A percentile compares a stretch with the other conserved stretches of the same genome.
phyloP scores from a whole-genome alignment of 345 rosid genomes.

The Eucalyptus melliodora region DNA sequence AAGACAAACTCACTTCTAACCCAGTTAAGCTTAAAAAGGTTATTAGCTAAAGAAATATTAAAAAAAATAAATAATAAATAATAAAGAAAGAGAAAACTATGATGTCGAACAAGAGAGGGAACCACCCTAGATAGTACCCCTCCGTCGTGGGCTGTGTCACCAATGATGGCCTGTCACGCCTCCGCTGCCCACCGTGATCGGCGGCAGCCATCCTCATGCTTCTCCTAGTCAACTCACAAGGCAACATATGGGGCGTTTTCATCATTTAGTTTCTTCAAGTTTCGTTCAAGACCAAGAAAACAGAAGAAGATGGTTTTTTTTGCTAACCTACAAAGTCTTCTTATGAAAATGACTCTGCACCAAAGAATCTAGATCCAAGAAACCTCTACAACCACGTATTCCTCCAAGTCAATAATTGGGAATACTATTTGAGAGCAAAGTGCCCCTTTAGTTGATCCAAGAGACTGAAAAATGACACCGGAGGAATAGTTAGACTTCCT shows the following conservation, averaged over 20 bases:
- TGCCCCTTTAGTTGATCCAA: too few relatives aligned
- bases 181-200: not conserved
- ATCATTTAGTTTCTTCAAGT: not conserved
- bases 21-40: not conserved
- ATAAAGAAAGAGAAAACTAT: not conserved
- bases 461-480: too few relatives aligned
- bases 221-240: not conserved
- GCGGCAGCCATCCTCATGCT: not conserved
- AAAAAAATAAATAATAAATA: too few relatives aligned
- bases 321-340: too few relatives aligned
- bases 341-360: not conserved
- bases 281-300: not conserved
- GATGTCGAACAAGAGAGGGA: not conserved
- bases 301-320: not conserved
- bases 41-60: not conserved
- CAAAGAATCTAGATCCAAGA: not conserved
- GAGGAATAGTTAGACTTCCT: too few relatives aligned
- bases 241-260: not conserved
- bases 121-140: not conserved
- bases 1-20: not conserved
- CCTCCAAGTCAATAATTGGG: not conserved
- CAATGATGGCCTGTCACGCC: not conserved
- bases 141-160: not conserved
- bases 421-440: too few relatives aligned
- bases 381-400: not conserved